Base-by-base conservation (phyloP, 768 basidiomycete genomes). In the Russula vinacea region DNA sequence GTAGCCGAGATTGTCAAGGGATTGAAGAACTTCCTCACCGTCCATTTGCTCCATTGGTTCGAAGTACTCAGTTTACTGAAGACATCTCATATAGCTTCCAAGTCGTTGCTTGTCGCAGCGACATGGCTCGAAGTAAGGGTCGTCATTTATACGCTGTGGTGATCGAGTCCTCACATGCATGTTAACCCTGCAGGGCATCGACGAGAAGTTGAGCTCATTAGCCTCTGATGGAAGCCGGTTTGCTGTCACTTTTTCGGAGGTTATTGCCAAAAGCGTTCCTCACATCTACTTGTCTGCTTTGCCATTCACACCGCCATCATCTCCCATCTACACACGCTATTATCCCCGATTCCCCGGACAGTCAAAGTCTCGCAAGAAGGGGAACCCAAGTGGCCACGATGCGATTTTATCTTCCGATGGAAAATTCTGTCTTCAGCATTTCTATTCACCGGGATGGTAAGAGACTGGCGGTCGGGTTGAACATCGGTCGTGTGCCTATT, bases 21-120 rank as follows among this genome's bases (percentile, higher is more conserved):
- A 5, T 24, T 73, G 8, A 66, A 60, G 6, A 50, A 58, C 2
- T 73, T 77, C 60, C 59, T 72, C 29, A 51, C 71, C 49, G 33
- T 58, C 1, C 67, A 67, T 14, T 67, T 78, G 6, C 68, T 79
- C 8, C 77, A 71, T 57, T 79, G 78, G 78, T 58, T 79, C 10
- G 79, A 79, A 53, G 73, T 72, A 9, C 67, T 79, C 19, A 72
- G 71, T 47, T 55, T 74, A 11, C n/a, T 60, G 11, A 56, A 62
- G 16, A 55, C 62, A 19, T 51, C 70, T 11, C 5, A 55, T 16
- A 22, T 58, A 14, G 74, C 67, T 8, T 50, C 59, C 42, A 26
- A 22, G 70, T 69, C 63, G 51, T 22, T 62, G 45, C 55, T 69
- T 60, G 3, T 56, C 62, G 62, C 57, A 42, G 32, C 64, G 6